Evolutionary conservation across 306 rosid species (phyloP).

Genomic region (Lathyrus tuberosus): DNA sequence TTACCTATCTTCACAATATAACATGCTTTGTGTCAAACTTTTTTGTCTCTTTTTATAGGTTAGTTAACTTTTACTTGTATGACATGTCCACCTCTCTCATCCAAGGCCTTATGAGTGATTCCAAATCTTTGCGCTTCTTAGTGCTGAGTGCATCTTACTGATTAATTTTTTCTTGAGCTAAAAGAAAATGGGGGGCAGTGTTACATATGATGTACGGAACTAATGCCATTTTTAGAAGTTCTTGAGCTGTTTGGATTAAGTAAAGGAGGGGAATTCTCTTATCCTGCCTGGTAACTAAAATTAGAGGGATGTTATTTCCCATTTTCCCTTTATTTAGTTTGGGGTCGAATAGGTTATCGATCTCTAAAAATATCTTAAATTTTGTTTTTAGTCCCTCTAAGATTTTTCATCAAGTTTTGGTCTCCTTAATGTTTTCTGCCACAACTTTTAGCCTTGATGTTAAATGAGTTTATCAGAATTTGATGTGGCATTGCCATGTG

Average conservation of each 20-base stretch:
- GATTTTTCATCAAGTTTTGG: no score
- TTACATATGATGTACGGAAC: not conserved
- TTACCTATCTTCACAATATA: slow-evolving; percentile 28
- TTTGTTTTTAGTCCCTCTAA: no score
- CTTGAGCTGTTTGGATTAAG: slow-evolving; percentile 20
- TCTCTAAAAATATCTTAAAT: no score
- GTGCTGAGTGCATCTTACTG: slow-evolving; percentile 1
- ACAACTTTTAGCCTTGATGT: no score
- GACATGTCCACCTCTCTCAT: slow-evolving; percentile 19
- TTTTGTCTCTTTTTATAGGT: not conserved
- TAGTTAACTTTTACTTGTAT: slow-evolving; percentile 18
- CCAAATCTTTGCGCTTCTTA: slow-evolving; percentile 18
- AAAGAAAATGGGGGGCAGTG: slow-evolving; percentile 8
- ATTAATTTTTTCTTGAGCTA: slow-evolving; percentile 15
- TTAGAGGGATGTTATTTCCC: slow-evolving; percentile 27
- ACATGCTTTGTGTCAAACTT: slow-evolving; percentile 12
- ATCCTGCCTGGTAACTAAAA: slow-evolving; percentile 11
- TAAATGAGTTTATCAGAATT: no score
- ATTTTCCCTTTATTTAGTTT: slow-evolving; percentile 14
- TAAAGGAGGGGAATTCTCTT: slow-evolving; percentile 18
- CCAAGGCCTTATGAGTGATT: not conserved
- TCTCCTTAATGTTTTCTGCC: no score
- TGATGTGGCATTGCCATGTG: no score
- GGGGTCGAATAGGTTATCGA: no score
- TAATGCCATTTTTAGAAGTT: slow-evolving; percentile 16